A percentile compares a stretch with the other conserved stretches of the same genome.
phyloP scores from a whole-genome alignment of 139 green algal genomes.

The Deuterostichococcus epilithicus region DNA sequence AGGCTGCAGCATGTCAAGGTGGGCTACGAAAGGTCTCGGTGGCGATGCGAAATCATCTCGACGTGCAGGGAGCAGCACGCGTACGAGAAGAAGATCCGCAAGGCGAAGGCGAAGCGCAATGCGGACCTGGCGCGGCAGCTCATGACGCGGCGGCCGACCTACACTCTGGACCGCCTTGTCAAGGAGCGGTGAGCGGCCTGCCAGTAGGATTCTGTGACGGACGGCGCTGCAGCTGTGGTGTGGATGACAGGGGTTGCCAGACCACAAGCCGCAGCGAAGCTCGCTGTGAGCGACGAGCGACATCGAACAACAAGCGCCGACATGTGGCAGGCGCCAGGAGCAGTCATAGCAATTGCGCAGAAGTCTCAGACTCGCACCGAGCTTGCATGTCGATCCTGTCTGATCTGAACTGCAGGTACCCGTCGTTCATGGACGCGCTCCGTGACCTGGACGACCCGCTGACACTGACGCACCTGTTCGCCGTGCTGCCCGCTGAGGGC shows the following conservation, averaged over 20 bases:
- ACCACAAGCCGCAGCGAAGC: neutral
- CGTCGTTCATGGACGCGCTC: conserved; percentile 94
- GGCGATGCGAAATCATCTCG: too few species aligned
- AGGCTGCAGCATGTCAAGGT: too few species aligned
- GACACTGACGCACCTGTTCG: conserved; percentile 95
- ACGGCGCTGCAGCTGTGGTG: too few species aligned
- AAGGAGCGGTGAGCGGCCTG: conserved; percentile 66
- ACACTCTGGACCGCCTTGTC: conserved; percentile 92
- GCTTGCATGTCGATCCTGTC: neutral
- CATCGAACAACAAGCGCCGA: neutral
- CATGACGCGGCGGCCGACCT: conserved; percentile 49
- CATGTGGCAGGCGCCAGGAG: too few species aligned
- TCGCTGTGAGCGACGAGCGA: too few species aligned
- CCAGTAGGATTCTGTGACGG: too few species aligned
- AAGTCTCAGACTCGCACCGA: neutral
- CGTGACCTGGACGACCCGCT: conserved; percentile 97
- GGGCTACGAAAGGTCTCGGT: too few species aligned
- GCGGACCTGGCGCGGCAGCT: conserved; percentile 65
- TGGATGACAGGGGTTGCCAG: conserved; percentile 4
- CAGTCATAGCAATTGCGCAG: neutral
- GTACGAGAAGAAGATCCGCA: conserved; percentile 58
- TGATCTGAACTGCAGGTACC: conserved; percentile 70
- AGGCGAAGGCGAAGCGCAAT: conserved; percentile 78
- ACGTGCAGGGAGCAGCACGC: conserved; percentile 31
- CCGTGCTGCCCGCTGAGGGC: conserved; percentile 73